Conservation (phyloP, 1,284 basidiomycete species). For the Paramarasmius palmivorus region DNA sequence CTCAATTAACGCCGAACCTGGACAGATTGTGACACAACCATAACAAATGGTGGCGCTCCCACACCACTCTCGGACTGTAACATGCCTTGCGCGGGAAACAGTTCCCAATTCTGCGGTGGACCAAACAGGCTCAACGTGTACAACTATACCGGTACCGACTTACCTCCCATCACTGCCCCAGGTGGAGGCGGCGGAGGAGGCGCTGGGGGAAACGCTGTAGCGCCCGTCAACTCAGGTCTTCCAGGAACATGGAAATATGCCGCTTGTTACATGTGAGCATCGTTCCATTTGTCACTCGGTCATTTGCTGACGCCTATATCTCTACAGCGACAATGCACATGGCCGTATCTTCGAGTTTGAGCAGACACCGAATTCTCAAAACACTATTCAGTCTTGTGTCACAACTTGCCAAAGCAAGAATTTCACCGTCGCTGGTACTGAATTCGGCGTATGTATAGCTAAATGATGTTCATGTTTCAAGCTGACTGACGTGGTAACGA, state of each 20-base stretch:
- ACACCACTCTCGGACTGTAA: slow-evolving; percentile 51
- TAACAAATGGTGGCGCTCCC: slow-evolving; percentile 48
- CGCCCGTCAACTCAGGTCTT: slow-evolving; percentile 46
- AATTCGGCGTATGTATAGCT: slow-evolving; percentile 38
- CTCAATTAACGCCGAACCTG: slow-evolving; percentile 1
- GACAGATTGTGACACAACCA: slow-evolving; percentile 54
- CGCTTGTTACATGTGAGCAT: slow-evolving; percentile 62
- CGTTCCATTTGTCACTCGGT: slow-evolving; percentile 3
- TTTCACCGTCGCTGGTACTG: slow-evolving; percentile 48
- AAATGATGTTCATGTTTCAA: not conserved
- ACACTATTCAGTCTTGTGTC: slow-evolving; percentile 50
- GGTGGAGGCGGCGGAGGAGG: slow-evolving; percentile 41
- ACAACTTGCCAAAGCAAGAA: slow-evolving; percentile 39
- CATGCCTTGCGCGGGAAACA: slow-evolving; percentile 43
- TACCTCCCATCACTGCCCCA: slow-evolving; percentile 38
- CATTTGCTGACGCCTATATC: not conserved
- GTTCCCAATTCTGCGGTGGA: slow-evolving; percentile 64
- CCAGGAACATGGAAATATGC: slow-evolving; percentile 50
- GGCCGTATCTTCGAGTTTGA: slow-evolving; percentile 47
- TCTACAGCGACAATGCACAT: slow-evolving; percentile 47
- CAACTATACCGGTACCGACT: slow-evolving; percentile 61
- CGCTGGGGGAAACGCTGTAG: slow-evolving; percentile 34
- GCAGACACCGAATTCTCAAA: slow-evolving; percentile 27
- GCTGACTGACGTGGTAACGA: slow-evolving; percentile 12
- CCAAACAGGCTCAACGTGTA: slow-evolving; percentile 58